Percentiles rank a stretch among this genome's conserved stretches.
Conservation (phyloP, 805 yeast genomes). For the Kuraishia piskuri region DNA sequence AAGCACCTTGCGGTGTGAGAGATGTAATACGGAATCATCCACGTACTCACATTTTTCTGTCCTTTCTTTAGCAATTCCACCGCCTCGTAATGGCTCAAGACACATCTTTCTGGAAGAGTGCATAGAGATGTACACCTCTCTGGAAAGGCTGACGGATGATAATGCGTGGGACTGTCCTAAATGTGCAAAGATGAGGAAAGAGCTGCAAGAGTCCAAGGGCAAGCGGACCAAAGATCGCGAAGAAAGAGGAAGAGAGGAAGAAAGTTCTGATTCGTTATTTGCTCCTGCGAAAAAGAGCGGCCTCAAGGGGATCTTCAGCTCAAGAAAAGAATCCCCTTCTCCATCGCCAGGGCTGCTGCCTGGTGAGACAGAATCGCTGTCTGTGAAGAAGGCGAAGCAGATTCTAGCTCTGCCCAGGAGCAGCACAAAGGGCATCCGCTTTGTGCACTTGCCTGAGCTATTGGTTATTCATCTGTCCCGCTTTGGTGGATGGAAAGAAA, state of each 20-base stretch:
- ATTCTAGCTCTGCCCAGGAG: conserved; percentile 16
- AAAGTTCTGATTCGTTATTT: not conserved
- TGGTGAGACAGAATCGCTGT: conserved; percentile 7
- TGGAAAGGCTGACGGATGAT: conserved; percentile 61
- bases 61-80: conserved; percentile 55
- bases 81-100: conserved; percentile 17
- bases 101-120: conserved; percentile 52
- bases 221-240: conserved; percentile 1
- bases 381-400: conserved; percentile 10
- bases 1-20: conserved; percentile 50
- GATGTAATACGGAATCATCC: conserved; percentile 53
- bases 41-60: conserved; percentile 57
- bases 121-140: conserved; percentile 49
- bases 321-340: conserved; percentile 8
- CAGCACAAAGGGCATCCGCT: conserved; percentile 7
- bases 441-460: conserved; percentile 8
- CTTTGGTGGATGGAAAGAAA: conserved; percentile 37
- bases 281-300: conserved; percentile 7
- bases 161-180: conserved; percentile 84
- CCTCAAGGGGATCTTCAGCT: conserved; percentile 24
- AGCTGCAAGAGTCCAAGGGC: not conserved
- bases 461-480: conserved; percentile 32
- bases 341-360: conserved; percentile 6
- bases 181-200: conserved; percentile 31
- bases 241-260: conserved; percentile 10